Evolutionary conservation across 306 rosid species (phyloP).

Genomic region (Lagenaria siceraria): DNA sequence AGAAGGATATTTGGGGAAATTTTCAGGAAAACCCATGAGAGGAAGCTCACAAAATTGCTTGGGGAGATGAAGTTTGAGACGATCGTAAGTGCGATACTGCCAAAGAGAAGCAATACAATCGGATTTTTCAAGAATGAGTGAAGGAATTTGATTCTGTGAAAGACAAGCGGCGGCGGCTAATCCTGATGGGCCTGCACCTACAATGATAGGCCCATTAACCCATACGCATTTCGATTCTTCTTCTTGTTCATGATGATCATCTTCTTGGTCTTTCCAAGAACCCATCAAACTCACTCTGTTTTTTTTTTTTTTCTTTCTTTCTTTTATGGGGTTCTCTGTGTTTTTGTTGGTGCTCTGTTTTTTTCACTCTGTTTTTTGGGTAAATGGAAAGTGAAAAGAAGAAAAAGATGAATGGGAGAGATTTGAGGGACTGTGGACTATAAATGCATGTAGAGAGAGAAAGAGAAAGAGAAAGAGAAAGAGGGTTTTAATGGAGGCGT

Average conservation of each 20-base stretch:
- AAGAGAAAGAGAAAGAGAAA: not conserved
- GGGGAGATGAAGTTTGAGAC: constrained; percentile 87
- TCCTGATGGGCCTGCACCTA: constrained; percentile 98
- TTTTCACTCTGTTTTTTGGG: not conserved
- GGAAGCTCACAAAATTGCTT: constrained; percentile 76
- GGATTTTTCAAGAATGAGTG: constrained; percentile 47
- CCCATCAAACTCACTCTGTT: constrained; percentile 26
- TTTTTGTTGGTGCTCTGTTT: not conserved
- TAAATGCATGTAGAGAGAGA: constrained; percentile 15
- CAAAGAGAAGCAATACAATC: constrained; percentile 74
- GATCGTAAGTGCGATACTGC: constrained; percentile 65
- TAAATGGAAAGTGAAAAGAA: not conserved
- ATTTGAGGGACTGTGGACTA: constrained; percentile 7
- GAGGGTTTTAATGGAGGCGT: constrained; percentile 45
- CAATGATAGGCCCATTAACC: constrained; percentile 62
- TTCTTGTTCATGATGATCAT: constrained; percentile 4
- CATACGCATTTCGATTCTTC: constrained; percentile 11
- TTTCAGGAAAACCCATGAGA: constrained; percentile 37
- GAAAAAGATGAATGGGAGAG: not conserved
- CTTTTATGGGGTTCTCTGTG: constrained; percentile 1
- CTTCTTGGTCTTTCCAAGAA: constrained; percentile 30
- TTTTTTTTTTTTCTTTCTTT: not conserved
- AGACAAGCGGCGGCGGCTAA: constrained; percentile 80
- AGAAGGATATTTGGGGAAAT: constrained; percentile 70
- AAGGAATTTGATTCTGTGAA: constrained; percentile 34